Evolutionary conservation across 768 basidiomycete genomes (phyloP).

Genomic region (Cystofilobasidium bisporidii): DNA sequence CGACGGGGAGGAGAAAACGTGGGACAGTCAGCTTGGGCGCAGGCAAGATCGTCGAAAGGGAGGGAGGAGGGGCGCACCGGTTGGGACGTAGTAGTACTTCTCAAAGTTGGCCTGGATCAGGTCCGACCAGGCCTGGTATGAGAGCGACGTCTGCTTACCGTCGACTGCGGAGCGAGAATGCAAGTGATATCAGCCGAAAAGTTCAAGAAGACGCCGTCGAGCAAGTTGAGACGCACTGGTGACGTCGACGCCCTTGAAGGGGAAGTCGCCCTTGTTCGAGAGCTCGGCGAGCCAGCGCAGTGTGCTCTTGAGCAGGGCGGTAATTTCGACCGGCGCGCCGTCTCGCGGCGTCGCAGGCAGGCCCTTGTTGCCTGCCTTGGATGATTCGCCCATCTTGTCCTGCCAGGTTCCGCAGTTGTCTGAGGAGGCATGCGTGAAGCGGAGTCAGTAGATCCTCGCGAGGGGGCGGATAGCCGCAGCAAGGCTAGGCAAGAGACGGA

Average conservation of each 20-base stretch:
- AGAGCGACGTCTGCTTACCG: slow-evolving; percentile 58
- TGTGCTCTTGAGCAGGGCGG: slow-evolving; percentile 83
- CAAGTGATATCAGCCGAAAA: too few species aligned
- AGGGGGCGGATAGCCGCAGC: too few species aligned
- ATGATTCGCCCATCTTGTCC: slow-evolving; percentile 94
- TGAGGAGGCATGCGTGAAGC: background rate
- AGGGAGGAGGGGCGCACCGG: slow-evolving; percentile 48
- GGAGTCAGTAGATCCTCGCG: background rate
- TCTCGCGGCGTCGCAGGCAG: slow-evolving; percentile 92
- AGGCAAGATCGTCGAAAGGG: too few species aligned
- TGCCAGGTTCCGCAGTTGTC: slow-evolving; percentile 38
- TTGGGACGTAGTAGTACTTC: slow-evolving; percentile 77
- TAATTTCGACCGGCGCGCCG: slow-evolving; percentile 92
- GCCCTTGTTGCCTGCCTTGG: slow-evolving; percentile 85
- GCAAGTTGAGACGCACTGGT: slow-evolving; percentile 49
- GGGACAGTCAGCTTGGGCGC: too few species aligned
- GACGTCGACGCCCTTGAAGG: slow-evolving; percentile 78
- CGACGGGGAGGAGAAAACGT: background rate
- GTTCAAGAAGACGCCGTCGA: background rate
- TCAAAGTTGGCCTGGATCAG: slow-evolving; percentile 82
- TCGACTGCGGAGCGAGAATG: slow-evolving; percentile 48
- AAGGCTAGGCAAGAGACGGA: background rate
- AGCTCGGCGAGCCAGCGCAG: slow-evolving; percentile 75
- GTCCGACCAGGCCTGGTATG: slow-evolving; percentile 81
- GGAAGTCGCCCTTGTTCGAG: slow-evolving; percentile 59